Conservation (phyloP, 306 rosid species). For the Cyclanthera cordifolia region DNA sequence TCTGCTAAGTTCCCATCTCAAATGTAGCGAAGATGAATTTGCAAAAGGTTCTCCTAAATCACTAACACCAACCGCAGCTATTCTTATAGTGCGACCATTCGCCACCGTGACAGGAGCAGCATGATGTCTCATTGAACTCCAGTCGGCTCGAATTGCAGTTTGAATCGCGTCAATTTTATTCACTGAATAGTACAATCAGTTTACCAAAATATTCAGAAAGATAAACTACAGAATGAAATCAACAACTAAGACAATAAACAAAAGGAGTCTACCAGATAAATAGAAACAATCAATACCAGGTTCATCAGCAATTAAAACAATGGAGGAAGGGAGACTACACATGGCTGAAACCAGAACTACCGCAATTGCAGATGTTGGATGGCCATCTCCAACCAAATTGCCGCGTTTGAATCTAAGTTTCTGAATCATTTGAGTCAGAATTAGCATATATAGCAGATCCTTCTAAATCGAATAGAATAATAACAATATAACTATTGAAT, state of each 20-base stretch:
- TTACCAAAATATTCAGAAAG: constrained; percentile 11
- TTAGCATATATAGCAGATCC: constrained; percentile 4
- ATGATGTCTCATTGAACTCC: constrained; percentile 35
- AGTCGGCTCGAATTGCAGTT: constrained; percentile 59
- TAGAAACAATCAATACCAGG: constrained; percentile 37
- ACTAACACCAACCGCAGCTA: constrained; percentile 68
- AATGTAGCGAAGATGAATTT: constrained; percentile 73
- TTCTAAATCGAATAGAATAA: constrained; percentile 9
- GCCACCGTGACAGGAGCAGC: constrained; percentile 64
- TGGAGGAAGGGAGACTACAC: constrained; percentile 60
- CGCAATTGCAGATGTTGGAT: constrained; percentile 63
- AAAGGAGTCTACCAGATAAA: neutral
- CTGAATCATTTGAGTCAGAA: constrained; percentile 42
- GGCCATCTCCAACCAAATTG: constrained; percentile 79
- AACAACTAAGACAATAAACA: neutral
- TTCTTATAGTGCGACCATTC: constrained; percentile 63
- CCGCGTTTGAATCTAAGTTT: constrained; percentile 63
- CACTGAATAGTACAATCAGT: constrained; percentile 35
- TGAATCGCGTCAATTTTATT: constrained; percentile 41
- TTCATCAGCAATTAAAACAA: constrained; percentile 72
- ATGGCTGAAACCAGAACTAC: constrained; percentile 37
- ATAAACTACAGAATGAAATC: neutral
- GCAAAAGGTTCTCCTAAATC: constrained; percentile 66
- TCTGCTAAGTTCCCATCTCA: constrained; percentile 71
- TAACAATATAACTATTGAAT: constrained; percentile 8